phyloP scores from a whole-genome alignment of 768 basidiomycete genomes.

The Pisolithus microcarpus region DNA sequence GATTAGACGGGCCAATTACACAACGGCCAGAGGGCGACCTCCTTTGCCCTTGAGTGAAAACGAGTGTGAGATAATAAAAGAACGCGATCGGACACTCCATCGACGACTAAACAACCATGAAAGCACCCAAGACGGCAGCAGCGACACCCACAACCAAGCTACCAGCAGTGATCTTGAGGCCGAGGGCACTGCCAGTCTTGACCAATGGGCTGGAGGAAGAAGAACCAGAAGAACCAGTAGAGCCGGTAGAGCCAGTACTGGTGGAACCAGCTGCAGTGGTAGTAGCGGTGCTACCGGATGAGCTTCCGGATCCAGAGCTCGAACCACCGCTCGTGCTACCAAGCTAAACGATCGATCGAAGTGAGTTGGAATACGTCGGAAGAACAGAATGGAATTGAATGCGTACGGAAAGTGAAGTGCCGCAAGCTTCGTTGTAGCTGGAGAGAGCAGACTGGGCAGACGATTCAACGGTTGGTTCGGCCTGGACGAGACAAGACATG shows the following conservation, averaged over 20 bases:
- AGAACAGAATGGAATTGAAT: background rate
- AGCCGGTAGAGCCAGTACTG: background rate
- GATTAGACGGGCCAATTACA: too few species aligned
- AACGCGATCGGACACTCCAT: background rate
- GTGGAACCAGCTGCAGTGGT: background rate
- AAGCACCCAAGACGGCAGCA: constrained; percentile 8
- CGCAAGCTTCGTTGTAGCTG: constrained; percentile 13
- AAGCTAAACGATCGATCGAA: constrained; percentile 6
- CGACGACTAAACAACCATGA: constrained; percentile 7
- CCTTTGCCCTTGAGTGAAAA: background rate
- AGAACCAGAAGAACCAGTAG: background rate
- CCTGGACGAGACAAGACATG: constrained; percentile 13
- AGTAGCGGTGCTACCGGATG: background rate
- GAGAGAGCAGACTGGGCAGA: constrained; percentile 7
- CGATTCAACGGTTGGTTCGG: background rate
- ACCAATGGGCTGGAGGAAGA: background rate
- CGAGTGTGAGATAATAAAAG: background rate
- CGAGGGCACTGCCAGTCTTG: background rate
- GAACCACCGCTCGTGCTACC: constrained; percentile 2
- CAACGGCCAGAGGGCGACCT: too few species aligned
- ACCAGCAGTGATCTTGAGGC: constrained; percentile 1
- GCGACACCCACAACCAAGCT: constrained; percentile 1
- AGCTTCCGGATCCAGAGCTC: constrained; percentile 2
- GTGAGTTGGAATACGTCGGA: background rate
- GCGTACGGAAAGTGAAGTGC: constrained; percentile 16